A percentile compares a stretch with the other conserved stretches of the same genome.
These are phyloP conservation scores for Sarocladium brachiariae DNA, from an alignment of 2,329 filamentous ascomycete species.

Conservation along the genomic window DNA sequence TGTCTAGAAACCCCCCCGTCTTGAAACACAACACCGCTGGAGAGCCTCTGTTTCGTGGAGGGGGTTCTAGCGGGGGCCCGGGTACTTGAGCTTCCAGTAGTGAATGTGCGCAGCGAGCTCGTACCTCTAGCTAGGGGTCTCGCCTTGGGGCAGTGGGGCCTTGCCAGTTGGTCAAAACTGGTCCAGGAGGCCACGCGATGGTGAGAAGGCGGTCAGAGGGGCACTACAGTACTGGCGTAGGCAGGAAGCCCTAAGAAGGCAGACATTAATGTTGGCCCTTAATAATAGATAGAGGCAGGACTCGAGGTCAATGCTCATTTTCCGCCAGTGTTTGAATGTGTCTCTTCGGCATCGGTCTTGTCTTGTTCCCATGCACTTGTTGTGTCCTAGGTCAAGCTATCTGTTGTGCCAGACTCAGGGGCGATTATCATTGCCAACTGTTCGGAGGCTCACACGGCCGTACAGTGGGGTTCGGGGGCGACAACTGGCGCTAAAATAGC, in stretches of 20 bases:
- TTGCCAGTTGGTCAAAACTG: not conserved
- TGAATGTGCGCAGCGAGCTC: not conserved
- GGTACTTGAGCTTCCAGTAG: not conserved
- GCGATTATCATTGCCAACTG: too few relatives aligned
- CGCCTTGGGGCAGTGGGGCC: not conserved
- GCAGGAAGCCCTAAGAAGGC: too few relatives aligned
- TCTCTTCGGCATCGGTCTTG: too few relatives aligned
- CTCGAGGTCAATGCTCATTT: too few relatives aligned
- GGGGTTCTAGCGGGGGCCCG: not conserved
- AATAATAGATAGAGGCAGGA: too few relatives aligned
- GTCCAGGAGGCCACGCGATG: not conserved
- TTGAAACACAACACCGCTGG: slow-evolving; percentile 1
- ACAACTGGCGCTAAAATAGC: not conserved
- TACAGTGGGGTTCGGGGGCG: not conserved
- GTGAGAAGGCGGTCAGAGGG: not conserved
- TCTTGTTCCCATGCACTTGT: too few relatives aligned
- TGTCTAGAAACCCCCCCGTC: slow-evolving; percentile 4
- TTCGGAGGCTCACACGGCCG: too few relatives aligned
- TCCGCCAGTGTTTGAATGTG: too few relatives aligned
- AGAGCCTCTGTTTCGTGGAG: slow-evolving; percentile 1
- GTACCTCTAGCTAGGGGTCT: slow-evolving; percentile 4
- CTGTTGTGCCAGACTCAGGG: too few relatives aligned
- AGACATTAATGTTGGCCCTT: too few relatives aligned
- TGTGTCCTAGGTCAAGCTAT: too few relatives aligned
- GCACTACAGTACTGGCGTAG: too few relatives aligned